phyloP scores from a whole-genome alignment of 2,329 filamentous ascomycete species.

The Cytospora piceae region DNA sequence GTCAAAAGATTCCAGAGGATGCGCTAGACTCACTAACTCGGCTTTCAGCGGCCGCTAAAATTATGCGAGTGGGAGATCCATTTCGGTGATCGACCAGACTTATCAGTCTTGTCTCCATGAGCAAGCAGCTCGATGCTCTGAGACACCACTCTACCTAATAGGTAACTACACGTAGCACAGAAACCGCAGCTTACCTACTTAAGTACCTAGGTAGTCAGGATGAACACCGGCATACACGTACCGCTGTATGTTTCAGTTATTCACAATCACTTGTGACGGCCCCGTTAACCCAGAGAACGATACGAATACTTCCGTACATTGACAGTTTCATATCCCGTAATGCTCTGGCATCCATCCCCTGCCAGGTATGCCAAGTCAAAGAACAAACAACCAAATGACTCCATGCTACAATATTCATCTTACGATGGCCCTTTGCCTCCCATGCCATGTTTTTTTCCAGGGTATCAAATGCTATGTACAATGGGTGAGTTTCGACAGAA shows the following conservation, averaged over 20 bases:
- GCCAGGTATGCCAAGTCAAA: background rate
- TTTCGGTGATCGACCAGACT: background rate
- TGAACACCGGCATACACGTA: background rate
- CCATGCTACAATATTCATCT: background rate
- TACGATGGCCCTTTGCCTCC: background rate
- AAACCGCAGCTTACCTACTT: too few relatives aligned
- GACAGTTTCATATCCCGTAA: too few relatives aligned
- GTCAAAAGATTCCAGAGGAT: background rate
- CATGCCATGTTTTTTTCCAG: background rate
- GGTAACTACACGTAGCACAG: too few relatives aligned
- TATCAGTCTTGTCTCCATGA: too few relatives aligned
- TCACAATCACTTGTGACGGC: background rate
- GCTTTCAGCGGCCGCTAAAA: background rate
- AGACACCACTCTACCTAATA: too few relatives aligned
- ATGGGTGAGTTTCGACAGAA: background rate
- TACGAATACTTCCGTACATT: background rate
- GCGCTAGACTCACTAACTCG: background rate
- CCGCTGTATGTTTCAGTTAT: background rate
- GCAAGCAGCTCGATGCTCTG: too few relatives aligned
- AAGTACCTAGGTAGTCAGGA: too few relatives aligned
- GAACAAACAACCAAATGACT: background rate
- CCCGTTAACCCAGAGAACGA: background rate
- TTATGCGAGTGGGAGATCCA: background rate
- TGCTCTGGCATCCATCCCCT: background rate
- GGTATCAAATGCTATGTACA: slow-evolving; percentile 2